phyloP scores from a whole-genome alignment of 371 early-diverging fungal species.

The Rhizopus stolonifer region DNA sequence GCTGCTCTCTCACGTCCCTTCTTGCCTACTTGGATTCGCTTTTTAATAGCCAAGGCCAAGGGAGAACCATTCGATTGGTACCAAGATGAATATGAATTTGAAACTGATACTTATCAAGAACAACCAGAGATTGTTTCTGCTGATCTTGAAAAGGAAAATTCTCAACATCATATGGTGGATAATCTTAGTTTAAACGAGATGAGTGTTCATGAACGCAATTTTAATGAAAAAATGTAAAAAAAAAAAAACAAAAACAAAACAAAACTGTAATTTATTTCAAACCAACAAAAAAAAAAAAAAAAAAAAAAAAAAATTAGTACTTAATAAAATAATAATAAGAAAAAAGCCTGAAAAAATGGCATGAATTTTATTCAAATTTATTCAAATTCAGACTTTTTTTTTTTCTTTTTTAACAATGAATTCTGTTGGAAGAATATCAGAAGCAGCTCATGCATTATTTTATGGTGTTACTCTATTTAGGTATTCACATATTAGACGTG shows the following conservation, averaged over 20 bases:
- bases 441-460: conserved; percentile 33
- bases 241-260: too few relatives aligned
- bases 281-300: too few relatives aligned
- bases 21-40: conserved; percentile 42
- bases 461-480: conserved; percentile 43
- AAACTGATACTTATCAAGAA: conserved; percentile 11
- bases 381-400: conserved; percentile 1
- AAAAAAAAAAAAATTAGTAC: too few relatives aligned
- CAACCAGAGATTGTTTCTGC: background rate
- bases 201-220: conserved; percentile 1
- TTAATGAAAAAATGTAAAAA: conserved; percentile 13
- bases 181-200: conserved; percentile 14
- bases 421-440: conserved; percentile 29
- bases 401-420: conserved; percentile 14
- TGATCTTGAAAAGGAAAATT: background rate
- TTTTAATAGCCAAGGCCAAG: conserved; percentile 26
- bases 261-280: background rate
- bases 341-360: too few relatives aligned
- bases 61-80: conserved; percentile 40
- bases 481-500: too few relatives aligned
- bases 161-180: conserved; percentile 19
- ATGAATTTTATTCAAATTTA: too few relatives aligned
- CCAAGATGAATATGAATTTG: conserved; percentile 35
- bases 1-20: conserved; percentile 36
- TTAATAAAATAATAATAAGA: too few relatives aligned